phyloP scores from a whole-genome alignment of 2,329 filamentous ascomycete genomes.

The Talaromyces sp. region DNA sequence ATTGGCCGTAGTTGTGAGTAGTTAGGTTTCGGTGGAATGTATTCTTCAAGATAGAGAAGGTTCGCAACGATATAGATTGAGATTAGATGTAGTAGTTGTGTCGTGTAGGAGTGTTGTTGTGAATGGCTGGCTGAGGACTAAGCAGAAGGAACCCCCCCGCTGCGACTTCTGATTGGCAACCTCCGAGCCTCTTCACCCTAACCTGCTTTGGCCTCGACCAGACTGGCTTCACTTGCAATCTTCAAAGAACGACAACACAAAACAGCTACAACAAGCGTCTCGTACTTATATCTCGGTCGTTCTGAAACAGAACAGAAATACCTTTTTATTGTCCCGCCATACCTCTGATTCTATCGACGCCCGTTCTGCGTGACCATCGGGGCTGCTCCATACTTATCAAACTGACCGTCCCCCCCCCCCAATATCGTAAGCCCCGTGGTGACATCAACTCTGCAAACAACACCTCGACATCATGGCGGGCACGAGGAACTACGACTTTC shows the following conservation, averaged over 20 bases:
- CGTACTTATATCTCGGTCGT: not conserved
- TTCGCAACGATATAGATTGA: not conserved
- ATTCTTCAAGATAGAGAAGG: not conserved
- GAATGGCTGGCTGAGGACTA: not conserved
- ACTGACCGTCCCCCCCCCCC: not conserved
- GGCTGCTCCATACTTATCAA: not conserved
- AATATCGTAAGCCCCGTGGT: conserved; percentile 1
- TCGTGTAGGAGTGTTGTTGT: not conserved
- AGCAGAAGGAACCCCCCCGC: not conserved
- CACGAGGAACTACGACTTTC: conserved; percentile 98
- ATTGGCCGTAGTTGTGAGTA: not conserved
- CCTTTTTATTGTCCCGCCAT: not conserved
- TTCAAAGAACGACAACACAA: not conserved
- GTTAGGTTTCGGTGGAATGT: not conserved
- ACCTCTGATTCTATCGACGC: not conserved
- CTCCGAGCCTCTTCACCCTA: conserved; percentile 1
- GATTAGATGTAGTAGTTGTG: not conserved
- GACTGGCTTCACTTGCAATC: not conserved
- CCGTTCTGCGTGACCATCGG: not conserved
- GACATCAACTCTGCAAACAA: conserved; percentile 19
- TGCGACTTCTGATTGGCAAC: conserved; percentile 12
- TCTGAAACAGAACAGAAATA: not conserved
- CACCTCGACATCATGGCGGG: conserved; percentile 68
- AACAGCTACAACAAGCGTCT: not conserved
- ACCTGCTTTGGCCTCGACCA: conserved; percentile 14